Percentiles rank a stretch among this genome's conserved stretches.
Conservation (phyloP, 257 asterid genomes). For the Solanum tarapatanum region DNA sequence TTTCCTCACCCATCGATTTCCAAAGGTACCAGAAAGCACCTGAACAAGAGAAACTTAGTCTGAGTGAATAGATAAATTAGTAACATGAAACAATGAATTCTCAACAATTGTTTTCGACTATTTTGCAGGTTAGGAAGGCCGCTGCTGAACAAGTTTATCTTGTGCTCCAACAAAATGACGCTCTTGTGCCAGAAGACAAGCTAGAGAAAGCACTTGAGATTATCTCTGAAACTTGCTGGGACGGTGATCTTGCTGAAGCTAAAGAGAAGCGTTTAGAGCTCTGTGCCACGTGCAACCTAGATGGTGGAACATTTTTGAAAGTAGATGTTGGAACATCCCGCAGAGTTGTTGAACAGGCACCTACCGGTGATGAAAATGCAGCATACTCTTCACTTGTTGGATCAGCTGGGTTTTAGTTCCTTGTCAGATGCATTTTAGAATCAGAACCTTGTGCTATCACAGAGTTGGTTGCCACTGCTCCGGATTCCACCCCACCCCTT, state of each 20-base stretch:
- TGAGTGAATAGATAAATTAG: not conserved
- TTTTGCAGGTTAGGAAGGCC: constrained; percentile 60
- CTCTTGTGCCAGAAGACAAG: constrained; percentile 48
- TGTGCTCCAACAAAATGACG: constrained; percentile 58
- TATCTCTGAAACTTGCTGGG: constrained; percentile 88
- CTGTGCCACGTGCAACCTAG: constrained; percentile 42
- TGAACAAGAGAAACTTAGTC: not conserved
- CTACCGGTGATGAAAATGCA: constrained; percentile 61
- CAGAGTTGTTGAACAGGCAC: constrained; percentile 15
- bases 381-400: constrained; percentile 80
- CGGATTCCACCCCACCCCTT: not conserved
- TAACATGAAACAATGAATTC: not conserved
- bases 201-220: constrained; percentile 57
- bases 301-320: constrained; percentile 13
- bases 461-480: not conserved
- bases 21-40: constrained; percentile 47
- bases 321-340: constrained; percentile 7
- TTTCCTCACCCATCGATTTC: constrained; percentile 73
- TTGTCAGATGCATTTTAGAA: not conserved
- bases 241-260: constrained; percentile 69
- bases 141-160: constrained; percentile 80
- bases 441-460: not conserved
- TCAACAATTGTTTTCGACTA: not conserved
- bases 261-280: constrained; percentile 51
- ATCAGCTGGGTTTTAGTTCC: constrained; percentile 70